Conservation (phyloP, 768 basidiomycete species). For the Dentipellis sp. region DNA sequence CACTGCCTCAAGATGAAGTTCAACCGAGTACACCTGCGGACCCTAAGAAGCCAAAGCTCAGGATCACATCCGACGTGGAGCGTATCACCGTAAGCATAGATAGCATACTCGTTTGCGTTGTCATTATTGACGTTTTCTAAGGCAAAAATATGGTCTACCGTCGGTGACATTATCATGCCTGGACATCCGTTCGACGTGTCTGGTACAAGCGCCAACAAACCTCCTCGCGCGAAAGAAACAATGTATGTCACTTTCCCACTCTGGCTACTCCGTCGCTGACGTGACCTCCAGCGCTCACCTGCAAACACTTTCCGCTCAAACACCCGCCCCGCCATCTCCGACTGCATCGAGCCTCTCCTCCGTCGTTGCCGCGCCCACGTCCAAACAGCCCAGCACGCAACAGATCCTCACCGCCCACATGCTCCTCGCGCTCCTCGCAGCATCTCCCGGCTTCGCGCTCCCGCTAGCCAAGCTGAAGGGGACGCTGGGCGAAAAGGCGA, state of each 20-base stretch:
- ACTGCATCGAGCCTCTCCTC: conserved; percentile 45
- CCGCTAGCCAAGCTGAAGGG: conserved; percentile 57
- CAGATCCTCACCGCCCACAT: conserved; percentile 67
- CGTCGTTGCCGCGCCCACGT: conserved; percentile 19
- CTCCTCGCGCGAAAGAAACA: conserved; percentile 48
- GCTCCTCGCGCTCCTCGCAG: conserved; percentile 46
- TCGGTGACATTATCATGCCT: conserved; percentile 56
- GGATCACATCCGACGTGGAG: conserved; percentile 55
- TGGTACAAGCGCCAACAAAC: conserved; percentile 26
- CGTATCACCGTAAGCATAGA: conserved; percentile 43
- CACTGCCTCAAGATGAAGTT: conserved; percentile 12
- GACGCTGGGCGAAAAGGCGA: conserved; percentile 34
- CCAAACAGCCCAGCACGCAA: conserved; percentile 44
- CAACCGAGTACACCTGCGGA: conserved; percentile 10
- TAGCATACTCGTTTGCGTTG: background rate
- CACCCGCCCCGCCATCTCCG: conserved; percentile 47
- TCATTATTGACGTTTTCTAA: conserved; percentile 18
- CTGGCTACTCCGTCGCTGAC: conserved; percentile 1
- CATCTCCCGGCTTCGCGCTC: conserved; percentile 45
- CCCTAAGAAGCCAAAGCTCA: conserved; percentile 27
- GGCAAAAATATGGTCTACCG: conserved; percentile 61
- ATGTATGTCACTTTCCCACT: conserved; percentile 30
- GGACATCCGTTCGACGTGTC: conserved; percentile 32
- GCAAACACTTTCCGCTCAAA: conserved; percentile 40
- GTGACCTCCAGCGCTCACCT: conserved; percentile 39